These are phyloP conservation scores for Paraphoma chrysanthemicola DNA, from an alignment of 2,329 filamentous ascomycete genomes.

Conservation along the genomic window DNA sequence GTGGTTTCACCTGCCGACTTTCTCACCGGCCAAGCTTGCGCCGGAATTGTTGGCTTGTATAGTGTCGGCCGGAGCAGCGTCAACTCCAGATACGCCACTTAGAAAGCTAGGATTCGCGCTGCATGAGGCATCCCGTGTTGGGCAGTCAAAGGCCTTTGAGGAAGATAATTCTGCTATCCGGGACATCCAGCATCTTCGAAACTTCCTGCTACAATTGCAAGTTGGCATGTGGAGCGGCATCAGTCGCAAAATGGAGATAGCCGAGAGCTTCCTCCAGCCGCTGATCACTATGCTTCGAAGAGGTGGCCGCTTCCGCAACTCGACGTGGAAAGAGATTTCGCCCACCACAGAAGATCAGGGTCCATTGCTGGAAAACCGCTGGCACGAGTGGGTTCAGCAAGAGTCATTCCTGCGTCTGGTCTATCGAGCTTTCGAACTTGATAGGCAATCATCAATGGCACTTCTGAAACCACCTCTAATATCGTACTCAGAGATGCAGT, in stretches of 20 bases:
- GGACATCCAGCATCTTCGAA: constrained; percentile 60
- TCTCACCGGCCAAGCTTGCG: constrained; percentile 62
- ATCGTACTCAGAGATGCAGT: constrained; percentile 71
- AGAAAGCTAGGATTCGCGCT: constrained; percentile 66
- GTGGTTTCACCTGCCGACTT: constrained; percentile 68
- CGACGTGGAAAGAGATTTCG: constrained; percentile 60
- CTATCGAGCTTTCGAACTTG: constrained; percentile 69
- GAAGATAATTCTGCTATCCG: constrained; percentile 59
- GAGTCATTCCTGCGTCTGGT: constrained; percentile 74
- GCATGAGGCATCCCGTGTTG: constrained; percentile 56
- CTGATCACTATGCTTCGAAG: constrained; percentile 64
- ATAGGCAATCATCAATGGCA: constrained; percentile 72
- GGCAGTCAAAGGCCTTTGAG: constrained; percentile 53
- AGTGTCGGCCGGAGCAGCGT: constrained; percentile 66
- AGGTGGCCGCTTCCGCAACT: constrained; percentile 65
- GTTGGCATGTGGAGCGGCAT: constrained; percentile 67
- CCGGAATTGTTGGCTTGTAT: constrained; percentile 68
- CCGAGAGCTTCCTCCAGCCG: constrained; percentile 64
- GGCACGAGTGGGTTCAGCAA: constrained; percentile 68
- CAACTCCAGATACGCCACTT: constrained; percentile 63
- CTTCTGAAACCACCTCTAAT: constrained; percentile 69
- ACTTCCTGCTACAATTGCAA: constrained; percentile 58
- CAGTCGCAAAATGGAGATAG: constrained; percentile 65
- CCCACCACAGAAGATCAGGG: constrained; percentile 64
- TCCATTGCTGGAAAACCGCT: constrained; percentile 66